These are phyloP conservation scores for Botryotinia calthae DNA, from an alignment of 2,329 filamentous ascomycete genomes.

Conservation along the genomic window DNA sequence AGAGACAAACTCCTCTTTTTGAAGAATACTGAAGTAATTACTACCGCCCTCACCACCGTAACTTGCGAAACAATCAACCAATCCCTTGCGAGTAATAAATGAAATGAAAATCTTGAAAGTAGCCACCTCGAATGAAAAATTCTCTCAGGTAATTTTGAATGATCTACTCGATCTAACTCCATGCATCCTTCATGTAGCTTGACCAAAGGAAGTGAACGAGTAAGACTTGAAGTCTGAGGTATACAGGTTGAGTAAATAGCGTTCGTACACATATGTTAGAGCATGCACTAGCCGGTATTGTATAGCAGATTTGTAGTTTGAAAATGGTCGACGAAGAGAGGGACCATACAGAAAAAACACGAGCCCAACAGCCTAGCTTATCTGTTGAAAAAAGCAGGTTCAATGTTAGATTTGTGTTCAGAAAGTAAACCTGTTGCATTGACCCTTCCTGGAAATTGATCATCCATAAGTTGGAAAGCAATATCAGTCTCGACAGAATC, in stretches of 20 bases:
- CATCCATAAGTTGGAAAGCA: background rate
- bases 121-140: background rate
- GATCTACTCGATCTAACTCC: background rate
- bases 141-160: background rate
- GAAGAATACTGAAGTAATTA: background rate
- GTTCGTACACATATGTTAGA: background rate
- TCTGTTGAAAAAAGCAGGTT: background rate
- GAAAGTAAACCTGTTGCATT: background rate
- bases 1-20: background rate
- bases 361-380: background rate
- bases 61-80: background rate
- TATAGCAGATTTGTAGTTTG: background rate
- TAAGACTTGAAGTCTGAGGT: background rate
- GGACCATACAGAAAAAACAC: background rate
- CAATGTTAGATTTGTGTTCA: background rate
- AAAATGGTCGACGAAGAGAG: background rate
- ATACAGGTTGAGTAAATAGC: background rate
- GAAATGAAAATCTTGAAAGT: background rate
- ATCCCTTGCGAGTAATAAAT: background rate
- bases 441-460: background rate
- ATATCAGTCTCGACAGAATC: constrained; percentile 8
- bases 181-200: background rate
- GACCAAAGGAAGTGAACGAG: background rate
- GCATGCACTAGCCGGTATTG: background rate
- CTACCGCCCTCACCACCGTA: background rate